Conservation (phyloP, 768 basidiomycete species). For the Amanita rubescens region DNA sequence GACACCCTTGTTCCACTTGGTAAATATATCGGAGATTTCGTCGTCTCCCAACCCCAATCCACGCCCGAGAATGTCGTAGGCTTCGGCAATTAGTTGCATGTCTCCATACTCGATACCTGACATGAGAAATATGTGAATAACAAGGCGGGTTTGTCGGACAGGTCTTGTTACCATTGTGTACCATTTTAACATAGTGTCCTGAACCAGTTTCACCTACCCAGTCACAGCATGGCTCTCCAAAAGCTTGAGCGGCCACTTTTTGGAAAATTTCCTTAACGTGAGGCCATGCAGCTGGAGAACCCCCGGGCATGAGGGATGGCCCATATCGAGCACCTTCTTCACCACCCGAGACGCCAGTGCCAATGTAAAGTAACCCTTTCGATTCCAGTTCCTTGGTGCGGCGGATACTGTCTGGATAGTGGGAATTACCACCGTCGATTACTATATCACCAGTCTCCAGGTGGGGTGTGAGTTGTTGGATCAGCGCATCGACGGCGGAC, state of each 20-base stretch:
- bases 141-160: slow-evolving; percentile 8
- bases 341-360: slow-evolving; percentile 98
- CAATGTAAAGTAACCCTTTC: slow-evolving; percentile 95
- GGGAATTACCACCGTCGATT: slow-evolving; percentile 99
- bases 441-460: slow-evolving; percentile 97
- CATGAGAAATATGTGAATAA: slow-evolving; percentile 9
- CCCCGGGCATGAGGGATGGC: slow-evolving; percentile 99
- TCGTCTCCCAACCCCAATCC: slow-evolving; percentile 80
- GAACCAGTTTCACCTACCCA: slow-evolving; percentile 97
- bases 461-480: slow-evolving; percentile 77
- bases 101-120: slow-evolving; percentile 98
- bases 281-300: slow-evolving; percentile 90
- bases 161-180: slow-evolving; percentile 73
- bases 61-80: slow-evolving; percentile 97
- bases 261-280: slow-evolving; percentile 98
- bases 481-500: slow-evolving; percentile 92
- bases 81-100: slow-evolving; percentile 99
- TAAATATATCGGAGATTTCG: slow-evolving; percentile 94
- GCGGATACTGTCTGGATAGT: slow-evolving; percentile 97
- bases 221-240: slow-evolving; percentile 97
- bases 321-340: slow-evolving; percentile 98
- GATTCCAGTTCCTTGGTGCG: slow-evolving; percentile 87
- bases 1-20: slow-evolving; percentile 96
- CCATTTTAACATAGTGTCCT: slow-evolving; percentile 99
- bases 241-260: slow-evolving; percentile 89